Percentiles rank a stretch among this genome's conserved stretches.
These are phyloP conservation scores for Syncephalastrum racemosum DNA, from an alignment of 371 early-diverging fungal genomes.

Conservation along the genomic window DNA sequence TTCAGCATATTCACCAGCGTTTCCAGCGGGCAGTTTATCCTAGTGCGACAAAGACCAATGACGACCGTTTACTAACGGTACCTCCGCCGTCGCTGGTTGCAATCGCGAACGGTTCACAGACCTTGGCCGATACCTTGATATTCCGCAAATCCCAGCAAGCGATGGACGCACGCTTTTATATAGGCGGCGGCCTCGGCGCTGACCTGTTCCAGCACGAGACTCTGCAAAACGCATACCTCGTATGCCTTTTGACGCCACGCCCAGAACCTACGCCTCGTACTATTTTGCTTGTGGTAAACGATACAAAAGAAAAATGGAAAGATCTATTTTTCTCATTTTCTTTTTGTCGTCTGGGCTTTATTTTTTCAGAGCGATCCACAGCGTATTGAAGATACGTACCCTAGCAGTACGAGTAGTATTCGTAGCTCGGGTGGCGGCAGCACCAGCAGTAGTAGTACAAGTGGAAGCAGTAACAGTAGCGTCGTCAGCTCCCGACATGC, in stretches of 20 bases:
- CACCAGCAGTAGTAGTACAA: background rate
- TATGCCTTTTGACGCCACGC: slow-evolving; percentile 17
- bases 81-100: slow-evolving; percentile 7
- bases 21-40: slow-evolving; percentile 20
- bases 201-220: slow-evolving; percentile 39
- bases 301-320: background rate
- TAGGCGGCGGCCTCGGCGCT: slow-evolving; percentile 65
- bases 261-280: too few species aligned
- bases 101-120: slow-evolving; percentile 20
- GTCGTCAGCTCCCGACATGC: background rate
- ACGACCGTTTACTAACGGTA: slow-evolving; percentile 3
- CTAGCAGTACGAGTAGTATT: too few species aligned
- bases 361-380: background rate
- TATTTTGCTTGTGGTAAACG: too few species aligned
- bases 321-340: slow-evolving; percentile 2
- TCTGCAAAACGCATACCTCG: slow-evolving; percentile 36
- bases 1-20: slow-evolving; percentile 39
- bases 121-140: slow-evolving; percentile 12
- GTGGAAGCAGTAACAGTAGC: background rate
- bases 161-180: slow-evolving; percentile 33
- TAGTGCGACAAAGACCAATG: slow-evolving; percentile 1
- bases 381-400: too few species aligned
- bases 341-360: background rate
- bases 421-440: background rate
- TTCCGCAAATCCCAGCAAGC: slow-evolving; percentile 3